Evolutionary conservation across 1,139 yeast species (phyloP).

Genomic region (Taphrina deformans): DNA sequence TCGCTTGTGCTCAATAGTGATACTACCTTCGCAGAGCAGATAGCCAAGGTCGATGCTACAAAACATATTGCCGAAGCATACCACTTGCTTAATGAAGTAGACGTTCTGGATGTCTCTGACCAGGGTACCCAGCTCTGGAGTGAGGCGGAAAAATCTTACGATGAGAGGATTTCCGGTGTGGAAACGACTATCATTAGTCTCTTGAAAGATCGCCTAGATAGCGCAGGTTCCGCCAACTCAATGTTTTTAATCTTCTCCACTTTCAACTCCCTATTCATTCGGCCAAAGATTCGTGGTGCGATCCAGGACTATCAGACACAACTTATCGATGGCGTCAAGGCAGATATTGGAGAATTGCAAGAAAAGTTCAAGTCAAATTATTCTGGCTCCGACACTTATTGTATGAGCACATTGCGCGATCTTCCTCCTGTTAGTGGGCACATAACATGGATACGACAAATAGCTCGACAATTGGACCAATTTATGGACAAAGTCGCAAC

Average conservation of each 20-base stretch:
- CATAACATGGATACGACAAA: constrained; percentile 56
- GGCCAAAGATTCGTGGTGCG: constrained; percentile 57
- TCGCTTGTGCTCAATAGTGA: constrained; percentile 47
- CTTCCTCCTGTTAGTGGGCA: constrained; percentile 54
- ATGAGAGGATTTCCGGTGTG: constrained; percentile 49
- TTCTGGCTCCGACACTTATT: constrained; percentile 45
- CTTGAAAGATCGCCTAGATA: constrained; percentile 49
- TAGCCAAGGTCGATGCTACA: constrained; percentile 38
- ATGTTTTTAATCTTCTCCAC: constrained; percentile 55
- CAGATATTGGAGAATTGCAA: constrained; percentile 52
- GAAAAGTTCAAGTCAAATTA: constrained; percentile 47
- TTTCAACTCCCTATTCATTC: constrained; percentile 52
- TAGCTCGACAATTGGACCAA: constrained; percentile 50
- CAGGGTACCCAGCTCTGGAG: constrained; percentile 49
- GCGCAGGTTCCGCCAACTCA: constrained; percentile 51
- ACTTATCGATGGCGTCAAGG: constrained; percentile 52
- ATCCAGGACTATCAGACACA: constrained; percentile 58
- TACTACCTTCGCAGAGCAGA: constrained; percentile 1
- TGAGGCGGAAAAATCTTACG: constrained; percentile 49
- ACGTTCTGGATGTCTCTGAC: constrained; percentile 48
- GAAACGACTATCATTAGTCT: constrained; percentile 52
- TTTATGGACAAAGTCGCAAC: constrained; percentile 52
- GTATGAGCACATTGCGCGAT: constrained; percentile 49
- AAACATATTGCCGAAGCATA: constrained; percentile 51
- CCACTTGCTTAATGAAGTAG: constrained; percentile 47